These are phyloP conservation scores for Sutorius eximius DNA, from an alignment of 1,284 basidiomycete species.

Conservation along the genomic window DNA sequence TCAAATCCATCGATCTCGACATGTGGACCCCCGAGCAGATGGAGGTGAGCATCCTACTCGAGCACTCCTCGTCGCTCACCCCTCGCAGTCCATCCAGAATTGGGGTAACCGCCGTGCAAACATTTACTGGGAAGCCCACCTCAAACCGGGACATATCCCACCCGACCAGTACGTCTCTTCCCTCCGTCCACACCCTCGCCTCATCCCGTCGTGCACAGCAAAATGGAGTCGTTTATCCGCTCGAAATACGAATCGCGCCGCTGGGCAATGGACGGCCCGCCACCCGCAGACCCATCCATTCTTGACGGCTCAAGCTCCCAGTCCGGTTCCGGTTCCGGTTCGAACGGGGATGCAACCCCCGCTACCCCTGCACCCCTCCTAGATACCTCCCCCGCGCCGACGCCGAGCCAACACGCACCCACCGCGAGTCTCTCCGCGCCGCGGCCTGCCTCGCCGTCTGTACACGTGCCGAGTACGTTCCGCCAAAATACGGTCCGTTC, in stretches of 20 bases:
- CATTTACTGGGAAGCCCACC: conserved; percentile 95
- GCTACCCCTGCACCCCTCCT: conserved; percentile 24
- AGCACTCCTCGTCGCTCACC: background rate
- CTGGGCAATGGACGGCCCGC: conserved; percentile 91
- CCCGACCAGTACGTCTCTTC: conserved; percentile 82
- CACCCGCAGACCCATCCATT: conserved; percentile 78
- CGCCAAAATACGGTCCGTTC: conserved; percentile 46
- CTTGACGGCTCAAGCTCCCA: conserved; percentile 54
- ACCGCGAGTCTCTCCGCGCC: conserved; percentile 34
- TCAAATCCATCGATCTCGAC: conserved; percentile 97
- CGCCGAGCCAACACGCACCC: conserved; percentile 27
- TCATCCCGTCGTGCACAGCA: conserved; percentile 51
- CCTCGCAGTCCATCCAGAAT: conserved; percentile 75
- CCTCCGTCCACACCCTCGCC: background rate
- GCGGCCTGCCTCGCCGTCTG: conserved; percentile 26
- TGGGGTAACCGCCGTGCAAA: conserved; percentile 96
- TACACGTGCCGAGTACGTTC: conserved; percentile 35
- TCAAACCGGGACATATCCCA: conserved; percentile 90
- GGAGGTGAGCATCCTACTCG: conserved; percentile 51
- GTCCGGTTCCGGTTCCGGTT: conserved; percentile 18
- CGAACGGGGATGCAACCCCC: conserved; percentile 20
- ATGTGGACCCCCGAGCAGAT: conserved; percentile 99
- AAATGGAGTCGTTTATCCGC: conserved; percentile 97
- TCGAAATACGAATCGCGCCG: conserved; percentile 94
- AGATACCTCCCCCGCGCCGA: conserved; percentile 30